A percentile compares a stretch with the other conserved stretches of the same genome.
phyloP scores from a whole-genome alignment of 495 filamentous ascomycete species.

The Chaetomium fimeti region DNA sequence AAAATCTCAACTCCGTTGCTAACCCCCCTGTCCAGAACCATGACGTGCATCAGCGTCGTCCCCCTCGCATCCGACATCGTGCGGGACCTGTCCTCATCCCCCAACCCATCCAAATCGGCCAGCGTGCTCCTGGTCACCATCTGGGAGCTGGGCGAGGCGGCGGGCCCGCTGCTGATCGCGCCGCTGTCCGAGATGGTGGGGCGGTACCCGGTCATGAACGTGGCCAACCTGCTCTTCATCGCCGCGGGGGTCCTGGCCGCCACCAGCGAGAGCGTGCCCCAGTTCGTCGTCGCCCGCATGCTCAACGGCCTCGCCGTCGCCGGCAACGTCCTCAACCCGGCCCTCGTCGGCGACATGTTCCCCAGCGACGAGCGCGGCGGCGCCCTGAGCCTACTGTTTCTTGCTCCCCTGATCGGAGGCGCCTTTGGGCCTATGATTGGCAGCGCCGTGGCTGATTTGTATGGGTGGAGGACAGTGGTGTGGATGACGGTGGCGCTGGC shows the following conservation, averaged over 20 bases:
- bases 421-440: slow-evolving; percentile 62
- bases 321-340: slow-evolving; percentile 56
- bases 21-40: slow-evolving; percentile 39
- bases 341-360: slow-evolving; percentile 60
- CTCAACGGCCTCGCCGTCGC: slow-evolving; percentile 55
- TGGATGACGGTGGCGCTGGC: slow-evolving; percentile 54
- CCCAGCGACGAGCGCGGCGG: slow-evolving; percentile 49
- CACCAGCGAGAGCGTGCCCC: slow-evolving; percentile 37
- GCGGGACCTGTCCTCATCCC: slow-evolving; percentile 42
- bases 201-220: slow-evolving; percentile 54
- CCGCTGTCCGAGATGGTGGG: slow-evolving; percentile 58
- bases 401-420: slow-evolving; percentile 50
- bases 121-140: slow-evolving; percentile 58
- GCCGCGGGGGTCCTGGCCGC: slow-evolving; percentile 46
- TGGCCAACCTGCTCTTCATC: slow-evolving; percentile 53
- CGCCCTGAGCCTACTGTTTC: slow-evolving; percentile 50
- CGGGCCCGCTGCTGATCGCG: slow-evolving; percentile 59
- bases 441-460: slow-evolving; percentile 57
- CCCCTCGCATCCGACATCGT: slow-evolving; percentile 53
- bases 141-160: slow-evolving; percentile 57
- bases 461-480: slow-evolving; percentile 58
- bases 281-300: slow-evolving; percentile 50
- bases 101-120: slow-evolving; percentile 42
- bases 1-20: background rate
- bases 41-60: slow-evolving; percentile 57